Base-by-base conservation (phyloP, 345 rosid species). In the Dipteronia dyeriana region DNA sequence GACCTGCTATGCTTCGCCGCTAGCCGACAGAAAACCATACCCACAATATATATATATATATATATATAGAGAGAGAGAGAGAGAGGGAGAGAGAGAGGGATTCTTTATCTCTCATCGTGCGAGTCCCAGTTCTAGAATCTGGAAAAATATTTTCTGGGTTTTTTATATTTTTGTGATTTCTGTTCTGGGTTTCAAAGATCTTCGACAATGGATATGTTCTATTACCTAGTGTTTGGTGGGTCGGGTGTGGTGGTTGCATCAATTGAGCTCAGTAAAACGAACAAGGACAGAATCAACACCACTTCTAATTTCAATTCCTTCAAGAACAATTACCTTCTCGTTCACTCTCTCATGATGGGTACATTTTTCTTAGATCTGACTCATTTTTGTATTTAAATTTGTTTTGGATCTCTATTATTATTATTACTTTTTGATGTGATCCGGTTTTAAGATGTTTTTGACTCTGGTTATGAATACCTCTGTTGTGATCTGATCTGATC, bases 301-400 rank as follows among this genome's bases (percentile, higher is more conserved):
- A 81, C 97, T 10, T 66, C 98, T 45, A 86, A 91, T 73, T 94
- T 94, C 90, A 89, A 85, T 75, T 87, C 95, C 70, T 92, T 94
- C 89, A 90, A 92, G 84, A 94, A 92, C 91, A 94, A 88, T 81
- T 92, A 94, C 81, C 91, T 94, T 73, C 19, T 92, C 66, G 98
- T 92, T 63, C 92, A 92, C 91, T 94, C 97, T 56, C 94, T 94
- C 76, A 94, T 94, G 97, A 94, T 92, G 97, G 98, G 95, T 89
- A 87, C 75, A 22, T 9, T 53, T 0, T 70, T 23, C 29, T 20
- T 41, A 31, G 80, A 70, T 76, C 71, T 70, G 68, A 60, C 19
- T 2, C 70, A 3, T 34, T 75, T 20, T 54, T 2, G 6, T 47
- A 3, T 41, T 41, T 41, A 22, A 38, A 22, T 20, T 60, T 73